Evolutionary conservation across 805 yeast species (phyloP).

Genomic region (Teunomyces kruisii): DNA sequence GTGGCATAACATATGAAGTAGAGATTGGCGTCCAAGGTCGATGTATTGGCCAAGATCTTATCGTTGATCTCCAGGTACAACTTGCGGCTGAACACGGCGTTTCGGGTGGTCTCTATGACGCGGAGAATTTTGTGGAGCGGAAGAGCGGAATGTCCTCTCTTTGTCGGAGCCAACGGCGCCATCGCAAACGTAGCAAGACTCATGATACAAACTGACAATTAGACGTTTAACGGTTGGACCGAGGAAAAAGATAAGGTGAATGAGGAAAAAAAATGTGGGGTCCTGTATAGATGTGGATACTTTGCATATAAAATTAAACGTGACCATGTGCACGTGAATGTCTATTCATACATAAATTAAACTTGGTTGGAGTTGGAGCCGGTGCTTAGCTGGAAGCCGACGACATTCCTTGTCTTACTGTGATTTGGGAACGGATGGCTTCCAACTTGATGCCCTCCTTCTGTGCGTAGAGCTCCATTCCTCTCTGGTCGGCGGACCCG

Average conservation of each 20-base stretch:
- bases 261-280: background rate
- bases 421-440: constrained; percentile 12
- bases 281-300: background rate
- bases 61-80: constrained; percentile 43
- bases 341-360: background rate
- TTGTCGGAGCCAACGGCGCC: background rate
- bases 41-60: constrained; percentile 31
- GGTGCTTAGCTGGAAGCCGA: background rate
- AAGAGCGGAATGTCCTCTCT: constrained; percentile 17
- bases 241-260: background rate
- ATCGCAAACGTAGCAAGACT: background rate
- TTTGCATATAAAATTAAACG: background rate
- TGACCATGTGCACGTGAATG: background rate
- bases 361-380: background rate
- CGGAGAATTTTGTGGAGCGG: constrained; percentile 23
- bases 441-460: constrained; percentile 34
- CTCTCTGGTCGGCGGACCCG: constrained; percentile 41
- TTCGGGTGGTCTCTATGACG: constrained; percentile 12
- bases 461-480: constrained; percentile 28
- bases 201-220: background rate
- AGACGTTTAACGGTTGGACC: background rate
- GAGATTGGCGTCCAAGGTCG: constrained; percentile 38
- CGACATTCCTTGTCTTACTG: constrained; percentile 3
- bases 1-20: constrained; percentile 46
- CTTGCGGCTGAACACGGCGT: constrained; percentile 35